Evolutionary conservation across 2,329 filamentous ascomycete species (phyloP), one percentile per base, ranked within the genome.

Genomic region (Colletotrichum sp.): DNA sequence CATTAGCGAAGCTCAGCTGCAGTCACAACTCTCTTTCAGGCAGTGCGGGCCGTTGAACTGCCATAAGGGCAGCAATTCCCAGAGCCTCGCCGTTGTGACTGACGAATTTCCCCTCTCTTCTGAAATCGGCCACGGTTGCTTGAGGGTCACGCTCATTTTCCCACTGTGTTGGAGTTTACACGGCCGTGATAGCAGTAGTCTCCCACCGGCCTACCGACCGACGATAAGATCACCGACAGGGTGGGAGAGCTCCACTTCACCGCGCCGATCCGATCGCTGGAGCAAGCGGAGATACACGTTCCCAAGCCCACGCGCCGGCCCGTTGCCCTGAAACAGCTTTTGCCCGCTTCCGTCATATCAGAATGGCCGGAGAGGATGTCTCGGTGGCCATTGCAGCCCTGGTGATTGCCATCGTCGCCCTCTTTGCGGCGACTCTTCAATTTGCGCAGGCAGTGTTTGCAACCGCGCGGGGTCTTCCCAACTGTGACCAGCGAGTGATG

Each of bases 401-500:
- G 6, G 63, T 55, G 13, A 70, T 75, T 21, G 44, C 75, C 2
- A 26, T 75, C n/a, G 60, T 39, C 3, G 75, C 75, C 6, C 66
- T 77, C 4, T 8, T 69, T 13, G 65, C 59, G 1, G 71, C 75
- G 3, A 44, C 28, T 8, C 15, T 75, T 8, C 75, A 77, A 28
- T 60, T 69, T 4, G 26, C 65, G 7, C 72, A 75, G 24, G 75
- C 75, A 3, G 65, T 70, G 15, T 75, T 68, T 13, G 71, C 71
- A 6, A 63, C 72, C 4, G 66, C 72, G 3, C 30, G 44, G 12
- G 75, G 66, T 0, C 65, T 71, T n/a, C 62, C 75, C 4, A 73
- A 65, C 44, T 77, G 75, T 62, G 52, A 57, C 5, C n/a, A 63
- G 5, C 21, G 30, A 15, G 71, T 77, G 5, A 77, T 77, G 49